Base-by-base conservation (phyloP, 306 rosid genomes). In the Hylodesmum podocarpum region DNA sequence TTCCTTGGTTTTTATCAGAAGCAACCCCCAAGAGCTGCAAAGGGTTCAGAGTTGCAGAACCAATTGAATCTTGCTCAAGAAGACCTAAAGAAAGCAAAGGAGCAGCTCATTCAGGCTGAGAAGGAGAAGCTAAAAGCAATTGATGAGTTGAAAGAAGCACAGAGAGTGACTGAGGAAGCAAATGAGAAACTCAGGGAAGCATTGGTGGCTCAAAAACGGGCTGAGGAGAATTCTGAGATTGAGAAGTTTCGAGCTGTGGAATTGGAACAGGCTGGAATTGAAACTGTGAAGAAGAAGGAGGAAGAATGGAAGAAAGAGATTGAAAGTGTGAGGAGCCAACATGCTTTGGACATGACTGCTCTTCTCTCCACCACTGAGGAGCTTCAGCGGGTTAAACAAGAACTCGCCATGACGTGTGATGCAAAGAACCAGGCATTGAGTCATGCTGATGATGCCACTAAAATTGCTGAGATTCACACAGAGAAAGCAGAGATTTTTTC, bases 181-280 rank as follows among this genome's bases (percentile, higher is more conserved):
- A 87, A 83, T 82, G 97, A 82, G 82, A 92, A 90, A 73, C 97
- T 90, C 83, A 76, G 74, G 80, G 97, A 92, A 63, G 97, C 99
- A 77, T 64, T 90, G 87, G 86, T 87, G 82, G 97, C 91, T 36
- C 96, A 86, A 61, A 92, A 88, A 77, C 88, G 81, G 43, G 99
- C 97, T 0, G 93, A 95, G 79, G 96, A 92, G 77, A 72, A 86
- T 74, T 90, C 96, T 19, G 99, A 95, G 88, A 90, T 95, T 9
- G 99, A 90, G 79, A 95, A 86, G 85, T 95, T 95, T 64, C 89
- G 97, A 59, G 93, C 96, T n/a, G 87, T 95, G 18, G 99, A 95
- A 83, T 76, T 92, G 92, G 97, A 95, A 76, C 96, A 95, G 84
- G 92, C 91, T 12, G 92, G 97, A 78, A 87, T 95, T 71, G 97